Evolutionary conservation across 2,329 filamentous ascomycete genomes (phyloP).

Genomic region (Juglanconis oblonga): DNA sequence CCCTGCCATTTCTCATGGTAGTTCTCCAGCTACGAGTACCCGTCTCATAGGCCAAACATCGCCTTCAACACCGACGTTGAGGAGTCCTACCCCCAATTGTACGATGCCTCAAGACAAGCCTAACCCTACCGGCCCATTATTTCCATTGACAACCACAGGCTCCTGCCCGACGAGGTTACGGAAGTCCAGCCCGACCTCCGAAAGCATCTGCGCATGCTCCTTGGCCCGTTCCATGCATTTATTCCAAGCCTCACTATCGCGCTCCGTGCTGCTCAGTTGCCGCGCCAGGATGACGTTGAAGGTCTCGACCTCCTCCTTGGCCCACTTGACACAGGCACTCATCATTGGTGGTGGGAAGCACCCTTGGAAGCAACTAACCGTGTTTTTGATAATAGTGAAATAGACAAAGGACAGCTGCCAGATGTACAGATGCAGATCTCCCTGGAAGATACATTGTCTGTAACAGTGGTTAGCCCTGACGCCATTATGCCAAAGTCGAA

Average conservation of each 20-base stretch:
- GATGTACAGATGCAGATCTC: conserved; percentile 87
- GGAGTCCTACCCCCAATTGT: not conserved
- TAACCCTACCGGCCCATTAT: conserved; percentile 38
- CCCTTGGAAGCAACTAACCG: conserved; percentile 79
- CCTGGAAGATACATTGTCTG: conserved; percentile 93
- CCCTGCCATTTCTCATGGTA: no score
- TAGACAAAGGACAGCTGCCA: conserved; percentile 95
- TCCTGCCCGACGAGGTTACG: conserved; percentile 71
- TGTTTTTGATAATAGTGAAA: conserved; percentile 92
- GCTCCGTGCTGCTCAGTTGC: conserved; percentile 83
- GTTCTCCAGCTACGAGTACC: no score
- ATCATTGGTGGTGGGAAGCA: conserved; percentile 86
- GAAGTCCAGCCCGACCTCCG: conserved; percentile 88
- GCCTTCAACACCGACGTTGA: no score
- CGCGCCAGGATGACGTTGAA: conserved; percentile 82
- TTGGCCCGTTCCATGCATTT: conserved; percentile 80
- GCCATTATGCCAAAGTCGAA: conserved; percentile 13
- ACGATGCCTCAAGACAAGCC: conserved; percentile 32
- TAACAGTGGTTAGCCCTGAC: conserved; percentile 22
- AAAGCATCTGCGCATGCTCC: conserved; percentile 75
- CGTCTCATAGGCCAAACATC: no score
- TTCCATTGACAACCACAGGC: conserved; percentile 25
- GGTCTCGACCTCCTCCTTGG: conserved; percentile 88
- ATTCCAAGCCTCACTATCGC: conserved; percentile 71
- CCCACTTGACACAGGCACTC: conserved; percentile 96